Evolutionary conservation across 345 rosid genomes (phyloP).

Genomic region (Stellera chamaejasme): DNA sequence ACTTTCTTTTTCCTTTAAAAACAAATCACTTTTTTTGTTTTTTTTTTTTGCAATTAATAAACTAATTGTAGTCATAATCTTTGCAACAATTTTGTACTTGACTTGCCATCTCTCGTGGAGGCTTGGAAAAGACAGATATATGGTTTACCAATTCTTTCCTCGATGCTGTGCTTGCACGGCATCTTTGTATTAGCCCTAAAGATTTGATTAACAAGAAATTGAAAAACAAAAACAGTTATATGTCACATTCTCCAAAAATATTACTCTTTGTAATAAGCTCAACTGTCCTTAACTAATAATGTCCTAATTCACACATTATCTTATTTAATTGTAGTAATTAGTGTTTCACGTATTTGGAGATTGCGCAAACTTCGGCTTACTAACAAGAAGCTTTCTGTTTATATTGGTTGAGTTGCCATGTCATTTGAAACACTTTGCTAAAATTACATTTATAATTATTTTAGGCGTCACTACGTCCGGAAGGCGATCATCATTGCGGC

Average conservation of each 20-base stretch:
- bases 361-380: no score
- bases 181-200: constrained; percentile 25
- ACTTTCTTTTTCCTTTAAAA: constrained; percentile 9
- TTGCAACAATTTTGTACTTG: constrained; percentile 24
- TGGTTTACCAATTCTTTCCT: constrained; percentile 39
- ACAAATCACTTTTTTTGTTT: constrained; percentile 7
- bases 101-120: constrained; percentile 41
- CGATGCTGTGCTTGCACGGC: constrained; percentile 44
- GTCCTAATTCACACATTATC: no score
- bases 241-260: constrained; percentile 4
- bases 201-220: constrained; percentile 1
- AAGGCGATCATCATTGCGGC: no score
- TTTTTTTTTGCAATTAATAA: neutral
- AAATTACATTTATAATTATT: no score
- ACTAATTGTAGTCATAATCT: no score
- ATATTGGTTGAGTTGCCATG: no score
- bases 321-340: no score
- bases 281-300: constrained; percentile 13
- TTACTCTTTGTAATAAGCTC: constrained; percentile 2
- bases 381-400: no score
- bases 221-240: constrained; percentile 8
- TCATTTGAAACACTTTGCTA: no score
- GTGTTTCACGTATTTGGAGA: no score
- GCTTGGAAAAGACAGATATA: constrained; percentile 14
- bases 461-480: no score